Evolutionary conservation across 192 early-diverging fungal species (phyloP), one percentile per base, ranked within the genome.

Genomic region (Rhizophagus clarus): DNA sequence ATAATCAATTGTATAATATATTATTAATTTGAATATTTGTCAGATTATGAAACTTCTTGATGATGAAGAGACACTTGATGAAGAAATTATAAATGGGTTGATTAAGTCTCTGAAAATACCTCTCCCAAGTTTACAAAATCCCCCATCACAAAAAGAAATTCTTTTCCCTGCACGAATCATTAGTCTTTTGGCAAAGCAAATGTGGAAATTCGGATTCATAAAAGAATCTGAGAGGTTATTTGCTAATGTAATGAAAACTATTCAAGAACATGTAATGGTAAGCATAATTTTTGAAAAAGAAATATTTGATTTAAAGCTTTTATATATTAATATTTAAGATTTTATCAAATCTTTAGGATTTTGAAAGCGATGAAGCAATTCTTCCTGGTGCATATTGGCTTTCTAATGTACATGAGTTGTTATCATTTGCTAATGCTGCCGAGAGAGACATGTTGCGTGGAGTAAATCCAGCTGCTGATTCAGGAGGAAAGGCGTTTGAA

Each of bases 91-190:
- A 31, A 92, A 96, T 69, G 93, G 95, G 63, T 88, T 99, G 20
- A 93, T 99, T 66, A 93, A 91, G 80, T 93, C 92, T 81, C 86
- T 98, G 45, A 94, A 95, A 81, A 96, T 98, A 78, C 96, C 97
- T 12, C 86, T 96, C 45, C 96, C 95, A 70, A 92, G 86, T 77
- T 87, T 92, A 4, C 93, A 95, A 76, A 90, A 91, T 40, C 85
- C 92, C 81, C 95, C 92, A 34, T 91, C 84, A 72, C 85, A 84
- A 83, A 95, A 91, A 86, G 96, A 97, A 82, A 94, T 99, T 64
- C 90, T 98, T 83, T 98, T 97, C 93, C 97, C 97, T 0, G 95
- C 98, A 20, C 97, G 98, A 74, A 84, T 96, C 42, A 97, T 98
- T 72, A 95, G 96, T 42, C 86, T 92, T 76, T 88, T 90, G 84